phyloP scores from a whole-genome alignment of 2,329 filamentous ascomycete species.

The Dactylellina drechsleri region DNA sequence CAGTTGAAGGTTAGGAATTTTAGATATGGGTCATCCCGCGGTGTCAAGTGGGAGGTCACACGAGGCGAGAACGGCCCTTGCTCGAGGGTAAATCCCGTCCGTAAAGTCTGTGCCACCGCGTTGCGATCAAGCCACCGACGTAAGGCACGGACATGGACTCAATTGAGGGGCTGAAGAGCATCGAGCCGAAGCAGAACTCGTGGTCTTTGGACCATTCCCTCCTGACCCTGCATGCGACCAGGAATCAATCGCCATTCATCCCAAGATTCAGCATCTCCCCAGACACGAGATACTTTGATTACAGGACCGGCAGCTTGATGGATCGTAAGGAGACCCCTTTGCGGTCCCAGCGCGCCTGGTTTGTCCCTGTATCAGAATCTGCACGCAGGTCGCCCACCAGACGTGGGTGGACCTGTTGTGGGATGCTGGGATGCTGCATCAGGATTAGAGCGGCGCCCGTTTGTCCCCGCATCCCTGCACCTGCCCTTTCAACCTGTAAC shows the following conservation, averaged over 20 bases:
- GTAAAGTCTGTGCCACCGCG: background rate
- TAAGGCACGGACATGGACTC: background rate
- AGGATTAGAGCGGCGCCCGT: conserved; percentile 35
- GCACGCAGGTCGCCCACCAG: conserved; percentile 18
- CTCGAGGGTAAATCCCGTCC: background rate
- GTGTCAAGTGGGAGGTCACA: no score
- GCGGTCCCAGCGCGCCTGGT: conserved; percentile 41
- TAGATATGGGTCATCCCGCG: no score
- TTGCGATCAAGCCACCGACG: conserved; percentile 24
- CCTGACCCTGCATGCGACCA: conserved; percentile 16
- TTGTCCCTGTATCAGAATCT: conserved; percentile 55
- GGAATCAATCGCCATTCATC: background rate
- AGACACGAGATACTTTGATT: conserved; percentile 33
- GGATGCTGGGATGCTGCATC: conserved; percentile 33
- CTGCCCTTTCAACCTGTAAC: conserved; percentile 53
- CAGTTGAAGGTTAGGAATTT: no score
- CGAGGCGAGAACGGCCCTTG: background rate
- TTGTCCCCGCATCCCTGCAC: conserved; percentile 43
- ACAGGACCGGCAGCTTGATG: conserved; percentile 32
- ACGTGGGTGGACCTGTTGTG: conserved; percentile 14
- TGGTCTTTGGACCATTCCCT: background rate
- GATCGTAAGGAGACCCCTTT: conserved; percentile 24
- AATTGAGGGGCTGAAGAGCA: conserved; percentile 1
- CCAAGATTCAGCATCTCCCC: conserved; percentile 12
- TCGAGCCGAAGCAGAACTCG: background rate